A percentile compares a stretch with the other conserved stretches of the same genome.
These are phyloP conservation scores for Orbilia brochopaga DNA, from an alignment of 2,329 filamentous ascomycete genomes.

Conservation along the genomic window DNA sequence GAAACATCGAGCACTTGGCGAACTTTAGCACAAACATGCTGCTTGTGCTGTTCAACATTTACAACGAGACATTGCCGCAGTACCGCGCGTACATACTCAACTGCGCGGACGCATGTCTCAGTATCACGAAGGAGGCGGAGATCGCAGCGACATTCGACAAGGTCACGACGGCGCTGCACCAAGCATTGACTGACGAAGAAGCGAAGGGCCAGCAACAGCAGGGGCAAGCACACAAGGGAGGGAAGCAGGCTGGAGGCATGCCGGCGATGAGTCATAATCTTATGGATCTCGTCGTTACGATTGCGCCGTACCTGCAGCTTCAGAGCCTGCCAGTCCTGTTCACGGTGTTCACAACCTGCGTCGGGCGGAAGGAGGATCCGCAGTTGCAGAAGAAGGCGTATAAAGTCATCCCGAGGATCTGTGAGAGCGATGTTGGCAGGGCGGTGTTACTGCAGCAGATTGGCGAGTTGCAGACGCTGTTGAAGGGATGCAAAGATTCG, in stretches of 20 bases:
- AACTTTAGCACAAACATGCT: constrained; percentile 84
- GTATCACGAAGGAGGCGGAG: constrained; percentile 78
- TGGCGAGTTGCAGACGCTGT: constrained; percentile 77
- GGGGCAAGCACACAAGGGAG: constrained; percentile 62
- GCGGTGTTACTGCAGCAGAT: constrained; percentile 77
- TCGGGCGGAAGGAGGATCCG: constrained; percentile 80
- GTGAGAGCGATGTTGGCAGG: constrained; percentile 77
- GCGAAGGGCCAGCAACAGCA: constrained; percentile 57
- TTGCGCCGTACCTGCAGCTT: constrained; percentile 88
- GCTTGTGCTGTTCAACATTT: constrained; percentile 98
- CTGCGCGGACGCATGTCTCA: constrained; percentile 92
- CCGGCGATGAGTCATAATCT: constrained; percentile 92
- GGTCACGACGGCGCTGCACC: constrained; percentile 81
- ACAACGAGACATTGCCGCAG: constrained; percentile 92
- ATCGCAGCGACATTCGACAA: constrained; percentile 86
- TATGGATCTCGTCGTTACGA: constrained; percentile 95
- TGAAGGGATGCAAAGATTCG: constrained; percentile 80
- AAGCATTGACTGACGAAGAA: constrained; percentile 67
- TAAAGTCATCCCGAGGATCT: constrained; percentile 90
- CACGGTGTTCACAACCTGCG: constrained; percentile 80
- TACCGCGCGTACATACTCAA: constrained; percentile 88
- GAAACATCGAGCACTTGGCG: constrained; percentile 82
- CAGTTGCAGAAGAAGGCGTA: constrained; percentile 99
- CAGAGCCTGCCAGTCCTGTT: constrained; percentile 86
- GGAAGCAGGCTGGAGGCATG: constrained; percentile 75